Evolutionary conservation across 768 basidiomycete species (phyloP), one percentile per base, ranked within the genome.

Genomic region (Agaricus sinodeliciosus): DNA sequence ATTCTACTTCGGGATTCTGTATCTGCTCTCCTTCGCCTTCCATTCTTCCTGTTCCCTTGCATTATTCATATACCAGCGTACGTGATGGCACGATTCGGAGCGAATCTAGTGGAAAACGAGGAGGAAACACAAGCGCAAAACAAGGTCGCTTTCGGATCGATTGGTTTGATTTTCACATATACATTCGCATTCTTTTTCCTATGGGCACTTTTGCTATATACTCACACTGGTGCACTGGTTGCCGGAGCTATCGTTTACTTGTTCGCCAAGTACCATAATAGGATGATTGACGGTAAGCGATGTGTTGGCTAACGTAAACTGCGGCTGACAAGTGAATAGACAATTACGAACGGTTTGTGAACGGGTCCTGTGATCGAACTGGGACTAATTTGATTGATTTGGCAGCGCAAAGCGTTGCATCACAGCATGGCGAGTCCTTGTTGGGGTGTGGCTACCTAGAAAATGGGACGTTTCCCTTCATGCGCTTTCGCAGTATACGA

Each of bases 51-150:
- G 52, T 67, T 96, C 44, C 95, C 95, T 1, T 75, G 96, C 26
- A 63, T 95, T 51, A 71, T 94, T 49, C 90, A 93, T 54, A 67
- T 83, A 11, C 96, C 96, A 3, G 83, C 88, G 43, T 98, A 98
- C 69, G 69, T 84, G 55, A 83, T 95, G 73, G 86, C 82, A 11
- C 76, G 84, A 27, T 61, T 85, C 48, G 92, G 90, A 42, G 88
- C 87, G 16, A 70, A 78, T 43, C 70, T 95, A 35, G 83, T 79
- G 34, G 78, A 87, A 61, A 82, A 92, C 56, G 94, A 97, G 65
- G 87, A 97, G 67, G 95, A 97, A 66, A 87, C 91, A 9, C 87
- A 91, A 67, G 96, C 95, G 41, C 94, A 98, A 75, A 98, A 92
- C 74, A 99, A 99, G 75, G 81, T 96, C 42, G 84, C 89, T 11